phyloP scores from a whole-genome alignment of 163 green algal genomes.

The Botryococcus braunii region DNA sequence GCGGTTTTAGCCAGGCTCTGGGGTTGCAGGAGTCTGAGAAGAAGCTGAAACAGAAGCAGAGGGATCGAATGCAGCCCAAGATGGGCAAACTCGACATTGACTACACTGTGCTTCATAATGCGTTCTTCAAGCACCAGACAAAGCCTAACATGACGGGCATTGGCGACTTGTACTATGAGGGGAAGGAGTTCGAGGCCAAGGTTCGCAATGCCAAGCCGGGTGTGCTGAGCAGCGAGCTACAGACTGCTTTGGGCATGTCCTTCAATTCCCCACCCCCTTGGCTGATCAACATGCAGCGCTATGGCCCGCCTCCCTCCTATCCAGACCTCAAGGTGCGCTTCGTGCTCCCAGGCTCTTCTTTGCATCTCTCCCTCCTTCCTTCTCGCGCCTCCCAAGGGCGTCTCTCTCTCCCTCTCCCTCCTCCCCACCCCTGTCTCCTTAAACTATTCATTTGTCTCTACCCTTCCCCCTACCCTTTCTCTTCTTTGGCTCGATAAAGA shows the following conservation, averaged over 20 bases:
- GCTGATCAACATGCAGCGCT: slow-evolving; percentile 99
- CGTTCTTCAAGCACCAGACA: slow-evolving; percentile 98
- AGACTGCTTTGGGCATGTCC: slow-evolving; percentile 74
- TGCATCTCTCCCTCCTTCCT: too few species aligned
- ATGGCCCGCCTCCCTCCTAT: slow-evolving; percentile 94
- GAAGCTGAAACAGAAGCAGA: slow-evolving; percentile 91
- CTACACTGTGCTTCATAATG: slow-evolving; percentile 91
- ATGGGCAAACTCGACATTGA: slow-evolving; percentile 97
- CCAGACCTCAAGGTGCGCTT: slow-evolving; percentile 67
- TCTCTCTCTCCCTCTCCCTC: too few species aligned
- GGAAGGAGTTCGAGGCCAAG: slow-evolving; percentile 89
- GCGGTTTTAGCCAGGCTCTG: too few species aligned
- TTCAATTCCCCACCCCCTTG: slow-evolving; percentile 76
- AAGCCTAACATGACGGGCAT: slow-evolving; percentile 76
- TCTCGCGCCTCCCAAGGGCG: too few species aligned
- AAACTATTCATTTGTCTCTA: too few species aligned
- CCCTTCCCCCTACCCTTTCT: too few species aligned
- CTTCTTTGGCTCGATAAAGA: too few species aligned
- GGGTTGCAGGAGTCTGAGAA: slow-evolving; percentile 50
- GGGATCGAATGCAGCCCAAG: slow-evolving; percentile 85
- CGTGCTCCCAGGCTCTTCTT: too few species aligned
- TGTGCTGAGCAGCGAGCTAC: slow-evolving; percentile 63
- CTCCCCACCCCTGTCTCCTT: too few species aligned
- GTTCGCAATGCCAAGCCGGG: slow-evolving; percentile 50
- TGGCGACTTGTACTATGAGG: slow-evolving; percentile 97